These are phyloP conservation scores for Naganishia friedmannii DNA, from an alignment of 768 basidiomycete species.

Conservation along the genomic window DNA sequence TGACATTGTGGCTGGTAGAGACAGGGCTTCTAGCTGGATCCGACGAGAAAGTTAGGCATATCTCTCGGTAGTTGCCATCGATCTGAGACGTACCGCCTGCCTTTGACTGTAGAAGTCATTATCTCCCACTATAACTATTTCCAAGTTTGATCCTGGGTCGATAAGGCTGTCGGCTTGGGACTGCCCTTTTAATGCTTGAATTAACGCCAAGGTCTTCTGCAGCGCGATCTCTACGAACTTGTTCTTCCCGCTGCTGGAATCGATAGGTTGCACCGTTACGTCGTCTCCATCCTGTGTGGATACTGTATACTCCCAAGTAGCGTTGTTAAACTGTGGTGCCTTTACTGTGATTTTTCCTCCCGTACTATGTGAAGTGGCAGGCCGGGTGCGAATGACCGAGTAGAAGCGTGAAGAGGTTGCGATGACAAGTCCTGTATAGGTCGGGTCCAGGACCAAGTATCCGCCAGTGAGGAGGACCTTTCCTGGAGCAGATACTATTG, in stretches of 20 bases:
- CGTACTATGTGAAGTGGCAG: background rate
- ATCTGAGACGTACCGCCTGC: slow-evolving; percentile 61
- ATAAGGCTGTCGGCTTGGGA: slow-evolving; percentile 10
- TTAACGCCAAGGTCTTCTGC: slow-evolving; percentile 69
- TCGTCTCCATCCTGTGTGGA: slow-evolving; percentile 12
- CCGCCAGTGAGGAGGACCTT: slow-evolving; percentile 95
- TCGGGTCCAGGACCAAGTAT: slow-evolving; percentile 89
- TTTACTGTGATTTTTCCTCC: slow-evolving; percentile 62
- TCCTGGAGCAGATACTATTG: slow-evolving; percentile 83
- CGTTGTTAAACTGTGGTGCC: slow-evolving; percentile 85
- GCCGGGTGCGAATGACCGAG: slow-evolving; percentile 60
- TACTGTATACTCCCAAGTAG: slow-evolving; percentile 50
- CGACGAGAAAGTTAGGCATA: background rate
- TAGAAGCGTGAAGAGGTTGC: slow-evolving; percentile 94
- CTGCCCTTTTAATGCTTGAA: slow-evolving; percentile 52
- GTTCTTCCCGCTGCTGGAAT: slow-evolving; percentile 60
- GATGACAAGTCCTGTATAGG: slow-evolving; percentile 79
- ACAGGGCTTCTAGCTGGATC: slow-evolving; percentile 62
- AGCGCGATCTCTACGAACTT: slow-evolving; percentile 90
- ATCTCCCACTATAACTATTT: slow-evolving; percentile 81
- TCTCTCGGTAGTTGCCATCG: background rate
- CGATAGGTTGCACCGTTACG: background rate
- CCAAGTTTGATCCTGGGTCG: slow-evolving; percentile 38
- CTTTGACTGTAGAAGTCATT: slow-evolving; percentile 98
- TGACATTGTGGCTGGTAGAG: slow-evolving; percentile 63